Evolutionary conservation across 106 monocot genomes (phyloP).

Genomic region (Platanthera guangdongensis): DNA sequence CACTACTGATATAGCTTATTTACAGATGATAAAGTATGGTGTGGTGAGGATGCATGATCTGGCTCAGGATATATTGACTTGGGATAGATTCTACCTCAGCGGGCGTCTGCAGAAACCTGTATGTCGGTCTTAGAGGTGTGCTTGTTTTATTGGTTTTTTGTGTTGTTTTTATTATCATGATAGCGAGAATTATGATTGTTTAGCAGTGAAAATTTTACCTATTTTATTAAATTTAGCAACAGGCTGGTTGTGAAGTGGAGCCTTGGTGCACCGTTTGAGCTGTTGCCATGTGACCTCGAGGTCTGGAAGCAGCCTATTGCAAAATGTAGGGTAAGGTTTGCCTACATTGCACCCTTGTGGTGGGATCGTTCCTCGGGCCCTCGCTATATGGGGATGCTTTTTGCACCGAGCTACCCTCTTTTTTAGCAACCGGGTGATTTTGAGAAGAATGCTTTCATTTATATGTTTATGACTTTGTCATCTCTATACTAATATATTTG

Average conservation of each 20-base stretch:
- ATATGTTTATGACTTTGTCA: not conserved
- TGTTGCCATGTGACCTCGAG: no score
- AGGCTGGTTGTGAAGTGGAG: no score
- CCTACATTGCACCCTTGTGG: no score
- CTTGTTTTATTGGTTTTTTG: constrained; percentile 17
- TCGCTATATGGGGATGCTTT: no score
- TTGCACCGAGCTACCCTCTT: no score
- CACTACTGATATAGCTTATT: not conserved
- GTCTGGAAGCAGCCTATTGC: no score
- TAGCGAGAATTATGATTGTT: not conserved
- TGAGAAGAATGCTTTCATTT: not conserved
- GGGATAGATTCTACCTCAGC: constrained; percentile 79
- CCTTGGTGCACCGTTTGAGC: no score
- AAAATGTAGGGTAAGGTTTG: no score
- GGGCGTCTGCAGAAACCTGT: constrained; percentile 99
- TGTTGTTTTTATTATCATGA: not conserved
- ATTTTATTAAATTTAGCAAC: not conserved
- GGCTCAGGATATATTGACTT: constrained; percentile 60
- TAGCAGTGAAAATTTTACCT: not conserved
- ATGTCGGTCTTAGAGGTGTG: constrained; percentile 57
- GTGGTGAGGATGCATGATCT: constrained; percentile 87
- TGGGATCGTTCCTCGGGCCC: no score
- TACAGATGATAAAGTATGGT: constrained; percentile 91
- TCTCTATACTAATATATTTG: not conserved
- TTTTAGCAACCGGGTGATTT: not conserved